Evolutionary conservation across 2,329 filamentous ascomycete species (phyloP).

Genomic region (Alternaria triticimaculans): DNA sequence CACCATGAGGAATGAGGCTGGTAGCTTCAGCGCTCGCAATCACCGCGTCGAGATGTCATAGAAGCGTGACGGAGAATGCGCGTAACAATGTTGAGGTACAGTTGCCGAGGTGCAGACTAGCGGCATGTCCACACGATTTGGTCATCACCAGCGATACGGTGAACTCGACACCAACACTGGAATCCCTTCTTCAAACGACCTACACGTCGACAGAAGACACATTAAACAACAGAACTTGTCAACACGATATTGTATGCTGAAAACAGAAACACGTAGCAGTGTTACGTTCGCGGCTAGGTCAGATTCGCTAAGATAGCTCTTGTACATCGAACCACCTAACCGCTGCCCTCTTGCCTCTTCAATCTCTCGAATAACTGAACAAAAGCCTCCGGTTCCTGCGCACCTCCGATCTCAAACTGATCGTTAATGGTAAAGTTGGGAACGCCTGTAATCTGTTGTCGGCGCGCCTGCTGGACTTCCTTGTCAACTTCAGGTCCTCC

Average conservation of each 20-base stretch:
- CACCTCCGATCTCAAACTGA: conserved; percentile 71
- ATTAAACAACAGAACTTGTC: not conserved
- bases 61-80: not conserved
- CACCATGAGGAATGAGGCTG: not conserved
- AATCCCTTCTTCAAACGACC: not conserved
- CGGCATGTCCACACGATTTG: not conserved
- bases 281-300: not conserved
- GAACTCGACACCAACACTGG: not conserved
- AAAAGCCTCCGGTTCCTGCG: conserved; percentile 73
- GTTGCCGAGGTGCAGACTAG: conserved; percentile 1
- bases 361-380: conserved; percentile 69
- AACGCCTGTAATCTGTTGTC: conserved; percentile 68
- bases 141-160: not conserved
- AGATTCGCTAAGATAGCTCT: not conserved
- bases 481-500: conserved; percentile 55
- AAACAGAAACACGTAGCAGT: not conserved
- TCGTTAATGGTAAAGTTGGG: conserved; percentile 78
- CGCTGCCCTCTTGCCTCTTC: conserved; percentile 52
- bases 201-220: too few species aligned
- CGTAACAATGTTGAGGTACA: not conserved
- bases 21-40: not conserved
- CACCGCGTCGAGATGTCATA: not conserved
- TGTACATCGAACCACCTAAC: conserved; percentile 4
- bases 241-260: not conserved
- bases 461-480: conserved; percentile 54